Evolutionary conservation across 495 filamentous ascomycete genomes (phyloP).

Genomic region (Tetracladium setigerum): DNA sequence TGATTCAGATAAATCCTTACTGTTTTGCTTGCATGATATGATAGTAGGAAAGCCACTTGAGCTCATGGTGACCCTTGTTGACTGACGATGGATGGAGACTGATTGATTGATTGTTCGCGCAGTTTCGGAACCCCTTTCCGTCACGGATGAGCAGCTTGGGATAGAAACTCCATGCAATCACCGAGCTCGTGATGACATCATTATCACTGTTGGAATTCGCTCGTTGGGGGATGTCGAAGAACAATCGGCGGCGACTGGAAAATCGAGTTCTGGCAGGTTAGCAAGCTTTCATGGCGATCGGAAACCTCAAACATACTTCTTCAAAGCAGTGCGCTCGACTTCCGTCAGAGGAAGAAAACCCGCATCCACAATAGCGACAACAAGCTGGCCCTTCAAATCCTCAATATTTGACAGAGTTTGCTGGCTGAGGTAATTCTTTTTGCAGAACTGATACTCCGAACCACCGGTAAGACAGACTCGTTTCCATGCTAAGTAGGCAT

Average conservation of each 20-base stretch:
- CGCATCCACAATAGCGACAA: constrained; percentile 73
- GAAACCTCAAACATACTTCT: constrained; percentile 29
- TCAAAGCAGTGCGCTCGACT: constrained; percentile 58
- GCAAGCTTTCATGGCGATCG: constrained; percentile 11
- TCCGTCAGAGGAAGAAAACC: constrained; percentile 67
- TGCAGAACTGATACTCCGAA: constrained; percentile 71
- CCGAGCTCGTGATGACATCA: constrained; percentile 65
- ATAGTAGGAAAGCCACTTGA: constrained; percentile 88
- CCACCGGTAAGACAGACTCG: constrained; percentile 58
- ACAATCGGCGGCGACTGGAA: constrained; percentile 48
- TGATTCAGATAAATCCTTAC: constrained; percentile 28
- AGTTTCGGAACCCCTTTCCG: constrained; percentile 83
- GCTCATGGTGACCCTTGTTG: constrained; percentile 59
- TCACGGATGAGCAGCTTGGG: constrained; percentile 84
- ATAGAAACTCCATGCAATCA: constrained; percentile 90
- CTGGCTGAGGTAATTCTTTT: constrained; percentile 79
- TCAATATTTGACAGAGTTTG: constrained; percentile 87
- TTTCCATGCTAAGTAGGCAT: constrained; percentile 86
- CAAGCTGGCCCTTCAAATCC: constrained; percentile 84
- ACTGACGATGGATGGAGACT: constrained; percentile 78
- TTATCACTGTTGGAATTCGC: constrained; percentile 70
- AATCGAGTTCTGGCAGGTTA: constrained; percentile 23
- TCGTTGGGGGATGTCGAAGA: constrained; percentile 69
- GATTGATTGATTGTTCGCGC: constrained; percentile 83
- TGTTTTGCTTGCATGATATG: constrained; percentile 90